These are phyloP conservation scores for Pythium sp. DNA, from an alignment of 352 stramenopile species.

Conservation along the genomic window DNA sequence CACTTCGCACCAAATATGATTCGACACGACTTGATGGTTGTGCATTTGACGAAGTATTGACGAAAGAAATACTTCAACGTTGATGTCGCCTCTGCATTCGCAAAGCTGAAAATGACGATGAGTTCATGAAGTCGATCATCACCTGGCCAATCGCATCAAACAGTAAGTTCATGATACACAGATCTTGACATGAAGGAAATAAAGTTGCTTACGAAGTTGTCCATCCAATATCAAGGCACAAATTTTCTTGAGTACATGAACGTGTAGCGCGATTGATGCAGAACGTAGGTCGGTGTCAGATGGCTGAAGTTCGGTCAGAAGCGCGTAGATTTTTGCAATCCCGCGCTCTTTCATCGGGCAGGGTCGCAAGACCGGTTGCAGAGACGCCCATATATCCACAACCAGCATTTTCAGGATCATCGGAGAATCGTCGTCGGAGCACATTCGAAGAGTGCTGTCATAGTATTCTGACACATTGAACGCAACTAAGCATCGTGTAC, in stretches of 20 bases:
- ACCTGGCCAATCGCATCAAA: background rate
- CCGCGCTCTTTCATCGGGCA: background rate
- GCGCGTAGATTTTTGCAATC: background rate
- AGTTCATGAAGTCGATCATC: background rate
- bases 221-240: background rate
- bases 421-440: background rate
- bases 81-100: background rate
- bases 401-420: background rate
- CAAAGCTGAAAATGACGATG: background rate
- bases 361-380: background rate
- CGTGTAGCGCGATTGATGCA: background rate
- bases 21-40: background rate
- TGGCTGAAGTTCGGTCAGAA: background rate
- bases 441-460: background rate
- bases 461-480: background rate
- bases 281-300: background rate
- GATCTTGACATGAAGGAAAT: background rate
- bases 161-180: background rate
- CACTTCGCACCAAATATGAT: background rate
- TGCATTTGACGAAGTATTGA: background rate
- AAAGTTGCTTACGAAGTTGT: background rate
- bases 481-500: background rate
- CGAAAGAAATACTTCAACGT: background rate
- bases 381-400: background rate
- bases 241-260: background rate